Conservation (phyloP, 2,329 filamentous ascomycete species). For the Aspergillus uvarum region DNA sequence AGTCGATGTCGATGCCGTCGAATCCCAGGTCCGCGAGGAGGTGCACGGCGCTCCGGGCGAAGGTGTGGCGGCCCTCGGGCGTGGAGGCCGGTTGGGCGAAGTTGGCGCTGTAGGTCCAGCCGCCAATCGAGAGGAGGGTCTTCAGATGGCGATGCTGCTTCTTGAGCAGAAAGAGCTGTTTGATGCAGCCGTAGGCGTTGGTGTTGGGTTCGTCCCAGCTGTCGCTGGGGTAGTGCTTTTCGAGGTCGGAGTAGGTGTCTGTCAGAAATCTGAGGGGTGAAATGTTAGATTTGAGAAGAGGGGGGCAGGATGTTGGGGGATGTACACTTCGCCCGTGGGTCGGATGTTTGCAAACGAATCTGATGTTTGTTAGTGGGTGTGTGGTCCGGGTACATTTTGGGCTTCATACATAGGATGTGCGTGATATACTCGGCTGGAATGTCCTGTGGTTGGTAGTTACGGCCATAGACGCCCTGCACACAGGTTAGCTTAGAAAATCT, state of each 20-base stretch:
- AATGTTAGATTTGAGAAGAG: neutral
- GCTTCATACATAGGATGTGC: slow-evolving; percentile 65
- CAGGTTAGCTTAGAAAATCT: neutral
- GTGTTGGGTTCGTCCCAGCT: slow-evolving; percentile 65
- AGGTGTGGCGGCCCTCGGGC: slow-evolving; percentile 57
- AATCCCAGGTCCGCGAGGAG: slow-evolving; percentile 77
- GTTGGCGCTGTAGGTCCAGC: slow-evolving; percentile 74
- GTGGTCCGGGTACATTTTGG: neutral
- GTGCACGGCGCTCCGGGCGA: slow-evolving; percentile 68
- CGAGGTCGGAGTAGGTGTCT: slow-evolving; percentile 65
- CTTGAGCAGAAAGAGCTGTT: slow-evolving; percentile 74
- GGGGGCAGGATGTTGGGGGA: slow-evolving; percentile 29
- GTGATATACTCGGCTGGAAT: slow-evolving; percentile 78
- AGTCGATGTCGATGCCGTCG: slow-evolving; percentile 44
- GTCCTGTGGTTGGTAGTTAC: slow-evolving; percentile 81
- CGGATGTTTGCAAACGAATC: slow-evolving; percentile 84
- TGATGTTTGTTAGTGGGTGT: neutral
- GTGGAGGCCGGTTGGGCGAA: slow-evolving; percentile 66
- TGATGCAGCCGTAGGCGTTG: slow-evolving; percentile 74
- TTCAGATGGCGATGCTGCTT: slow-evolving; percentile 74
- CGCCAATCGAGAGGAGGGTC: slow-evolving; percentile 76
- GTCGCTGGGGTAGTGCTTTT: slow-evolving; percentile 69
- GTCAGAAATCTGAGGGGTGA: slow-evolving; percentile 34
- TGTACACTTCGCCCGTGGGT: slow-evolving; percentile 72
- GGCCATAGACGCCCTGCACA: slow-evolving; percentile 72